Base-by-base conservation (phyloP, 352 stramenopile genomes). In the Saprolegnia diclina region DNA sequence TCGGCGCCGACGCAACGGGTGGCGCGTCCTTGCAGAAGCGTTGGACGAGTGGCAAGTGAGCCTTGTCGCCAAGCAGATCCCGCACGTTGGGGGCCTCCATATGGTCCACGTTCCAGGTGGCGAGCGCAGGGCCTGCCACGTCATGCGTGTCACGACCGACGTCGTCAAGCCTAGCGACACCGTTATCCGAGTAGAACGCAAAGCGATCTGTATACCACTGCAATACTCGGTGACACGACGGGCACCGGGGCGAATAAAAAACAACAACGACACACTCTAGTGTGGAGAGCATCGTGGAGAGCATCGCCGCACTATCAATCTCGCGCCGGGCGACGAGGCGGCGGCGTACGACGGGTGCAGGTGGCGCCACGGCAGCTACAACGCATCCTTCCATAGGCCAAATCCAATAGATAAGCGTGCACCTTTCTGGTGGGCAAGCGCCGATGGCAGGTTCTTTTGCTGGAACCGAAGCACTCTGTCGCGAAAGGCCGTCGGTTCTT, bases 221-320 rank as follows among this genome's bases (percentile, higher is more conserved):
- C 13, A 59, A 24, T 7, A 59, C 52, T 26, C 24, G 24, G 52
- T 59, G 52, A 11, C 61, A 67, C 1, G 61, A 67, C 32, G 61
- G 21, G 29, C 61, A 67, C 61, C 61, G 61, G 0, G 40, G 21
- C 45, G 61, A 67, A 26, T 67, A 67, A 42, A 56, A 67, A 1
- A 38, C 48, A 5, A 67, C n/a, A 10, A 56, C 19, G 1, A 45
- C 45, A 54, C 52, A 65, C 61, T n/a, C 21, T 4, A 5, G 1
- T 14, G 10, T 11, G 18, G 42, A 22, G 53, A 22, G 48, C 48
- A 16, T 56, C 10, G 48, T 4, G 21, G 48, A 18, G 53, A 37
- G 22, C 22, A 61, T 16, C 0, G 9, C 14, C 53, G 53, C 10
- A 22, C 35, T 61, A 4, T 40, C 53, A 16, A 61, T 40, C 22